Evolutionary conservation across 2,329 filamentous ascomycete genomes (phyloP).

Genomic region (Claviceps pusilla): DNA sequence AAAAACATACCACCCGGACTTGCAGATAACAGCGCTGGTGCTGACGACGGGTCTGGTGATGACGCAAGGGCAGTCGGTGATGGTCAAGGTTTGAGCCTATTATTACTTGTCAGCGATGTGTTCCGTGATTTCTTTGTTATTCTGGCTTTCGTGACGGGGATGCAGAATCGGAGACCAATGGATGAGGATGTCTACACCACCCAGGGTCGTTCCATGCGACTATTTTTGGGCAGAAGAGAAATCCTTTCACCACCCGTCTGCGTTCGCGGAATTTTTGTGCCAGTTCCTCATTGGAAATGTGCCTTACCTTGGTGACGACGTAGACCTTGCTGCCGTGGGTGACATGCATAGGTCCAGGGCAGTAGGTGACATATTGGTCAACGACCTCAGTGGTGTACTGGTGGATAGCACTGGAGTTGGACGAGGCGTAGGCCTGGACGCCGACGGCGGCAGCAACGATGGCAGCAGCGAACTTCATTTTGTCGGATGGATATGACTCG

Average conservation of each 20-base stretch:
- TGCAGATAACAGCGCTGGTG: slow-evolving; percentile 34
- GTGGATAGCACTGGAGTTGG: too few species aligned
- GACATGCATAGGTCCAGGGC: slow-evolving; percentile 51
- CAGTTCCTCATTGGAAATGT: too few species aligned
- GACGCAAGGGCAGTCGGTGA: slow-evolving; percentile 60
- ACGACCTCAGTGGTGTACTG: slow-evolving; percentile 45
- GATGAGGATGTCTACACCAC: too few species aligned
- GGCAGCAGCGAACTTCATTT: slow-evolving; percentile 49
- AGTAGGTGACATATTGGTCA: slow-evolving; percentile 55
- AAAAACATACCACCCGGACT: too few species aligned
- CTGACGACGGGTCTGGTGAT: slow-evolving; percentile 42
- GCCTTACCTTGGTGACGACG: slow-evolving; percentile 47
- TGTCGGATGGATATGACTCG: slow-evolving; percentile 31
- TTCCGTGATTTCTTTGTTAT: too few species aligned
- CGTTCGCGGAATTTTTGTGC: too few species aligned
- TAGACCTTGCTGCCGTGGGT: slow-evolving; percentile 51
- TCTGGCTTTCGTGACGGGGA: too few species aligned
- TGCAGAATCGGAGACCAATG: too few species aligned
- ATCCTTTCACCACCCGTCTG: too few species aligned
- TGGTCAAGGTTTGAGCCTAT: slow-evolving; percentile 52
- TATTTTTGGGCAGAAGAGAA: too few species aligned
- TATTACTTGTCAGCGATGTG: not conserved
- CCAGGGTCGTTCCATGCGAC: too few species aligned
- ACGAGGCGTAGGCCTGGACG: slow-evolving; percentile 4
- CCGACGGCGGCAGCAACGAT: slow-evolving; percentile 33